Percentiles rank a stretch among this genome's conserved stretches.
phyloP scores from a whole-genome alignment of 179 eudicot species.

The Actinidia chinensis region DNA sequence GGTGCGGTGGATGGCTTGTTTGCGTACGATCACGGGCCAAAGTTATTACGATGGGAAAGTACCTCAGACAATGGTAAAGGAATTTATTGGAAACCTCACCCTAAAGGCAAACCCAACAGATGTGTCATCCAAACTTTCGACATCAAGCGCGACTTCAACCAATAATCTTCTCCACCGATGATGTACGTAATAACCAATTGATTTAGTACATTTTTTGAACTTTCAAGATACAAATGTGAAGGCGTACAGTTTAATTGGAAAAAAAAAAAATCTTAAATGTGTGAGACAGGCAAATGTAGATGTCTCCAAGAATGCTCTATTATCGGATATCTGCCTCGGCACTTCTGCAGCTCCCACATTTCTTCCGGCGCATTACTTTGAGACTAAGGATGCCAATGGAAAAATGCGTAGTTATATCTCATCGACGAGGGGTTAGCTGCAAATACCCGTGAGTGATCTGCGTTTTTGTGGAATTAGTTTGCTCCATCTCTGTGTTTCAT shows the following conservation, averaged over 20 bases:
- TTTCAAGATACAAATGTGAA: no score
- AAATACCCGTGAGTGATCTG: conserved; percentile 57
- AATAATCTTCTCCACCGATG: no score
- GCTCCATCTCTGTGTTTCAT: neutral
- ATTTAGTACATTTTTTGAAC: neutral
- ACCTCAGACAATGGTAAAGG: no score
- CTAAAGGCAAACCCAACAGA: no score
- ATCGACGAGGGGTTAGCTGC: conserved; percentile 81
- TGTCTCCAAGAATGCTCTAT: conserved; percentile 35
- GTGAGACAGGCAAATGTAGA: conserved; percentile 35
- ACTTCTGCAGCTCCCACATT: conserved; percentile 81
- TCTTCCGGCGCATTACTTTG: conserved; percentile 63
- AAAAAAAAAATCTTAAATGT: neutral
- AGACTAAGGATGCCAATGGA: conserved; percentile 50
- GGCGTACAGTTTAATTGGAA: no score
- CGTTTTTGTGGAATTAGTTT: neutral
- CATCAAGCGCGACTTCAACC: no score
- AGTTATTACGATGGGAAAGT: no score
- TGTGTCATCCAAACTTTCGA: no score
- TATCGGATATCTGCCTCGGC: conserved; percentile 26
- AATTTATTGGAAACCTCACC: no score
- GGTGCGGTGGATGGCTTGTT: no score
- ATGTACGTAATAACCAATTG: neutral
- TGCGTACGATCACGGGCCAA: no score
- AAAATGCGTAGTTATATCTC: conserved; percentile 45